Percentiles rank a stretch among this genome's conserved stretches.
These are phyloP conservation scores for Bretschneidera sinensis DNA, from an alignment of 345 rosid genomes.

Conservation along the genomic window DNA sequence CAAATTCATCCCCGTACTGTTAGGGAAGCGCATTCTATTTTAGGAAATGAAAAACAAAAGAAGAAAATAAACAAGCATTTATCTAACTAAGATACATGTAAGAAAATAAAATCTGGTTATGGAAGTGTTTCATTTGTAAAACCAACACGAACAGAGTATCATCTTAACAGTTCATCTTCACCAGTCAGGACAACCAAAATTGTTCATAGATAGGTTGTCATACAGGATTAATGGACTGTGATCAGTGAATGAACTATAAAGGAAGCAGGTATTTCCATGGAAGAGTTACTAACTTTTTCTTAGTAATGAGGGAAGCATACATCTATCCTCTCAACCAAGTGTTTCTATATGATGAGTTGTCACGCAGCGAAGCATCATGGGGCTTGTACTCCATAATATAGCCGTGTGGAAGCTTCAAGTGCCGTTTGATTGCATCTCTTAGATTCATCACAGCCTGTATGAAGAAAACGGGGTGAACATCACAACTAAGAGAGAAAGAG, in stretches of 20 bases:
- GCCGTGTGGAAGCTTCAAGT: slow-evolving; percentile 81
- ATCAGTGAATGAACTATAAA: background rate
- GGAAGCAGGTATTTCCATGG: background rate
- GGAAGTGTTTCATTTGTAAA: slow-evolving; percentile 4
- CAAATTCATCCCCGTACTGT: too few species aligned
- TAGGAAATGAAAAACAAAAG: too few species aligned
- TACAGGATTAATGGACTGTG: background rate
- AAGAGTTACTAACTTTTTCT: background rate
- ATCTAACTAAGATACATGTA: background rate
- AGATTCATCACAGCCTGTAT: slow-evolving; percentile 85
- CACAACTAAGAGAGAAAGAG: background rate
- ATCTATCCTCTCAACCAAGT: slow-evolving; percentile 91
- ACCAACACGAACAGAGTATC: background rate
- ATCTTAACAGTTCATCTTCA: slow-evolving; percentile 1
- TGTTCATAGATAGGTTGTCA: slow-evolving; percentile 6
- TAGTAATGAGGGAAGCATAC: background rate
- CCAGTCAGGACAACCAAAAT: background rate
- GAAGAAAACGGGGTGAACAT: background rate
- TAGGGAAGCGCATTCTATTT: too few species aligned
- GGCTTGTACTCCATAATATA: slow-evolving; percentile 98
- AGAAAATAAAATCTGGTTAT: too few species aligned
- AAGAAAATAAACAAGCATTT: too few species aligned
- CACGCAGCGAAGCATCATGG: slow-evolving; percentile 88
- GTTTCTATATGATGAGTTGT: slow-evolving; percentile 88
- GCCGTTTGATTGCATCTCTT: slow-evolving; percentile 81